These are phyloP conservation scores for Paramecium biaurelia DNA, from an alignment of 73 alveolate species.

Conservation along the genomic window DNA sequence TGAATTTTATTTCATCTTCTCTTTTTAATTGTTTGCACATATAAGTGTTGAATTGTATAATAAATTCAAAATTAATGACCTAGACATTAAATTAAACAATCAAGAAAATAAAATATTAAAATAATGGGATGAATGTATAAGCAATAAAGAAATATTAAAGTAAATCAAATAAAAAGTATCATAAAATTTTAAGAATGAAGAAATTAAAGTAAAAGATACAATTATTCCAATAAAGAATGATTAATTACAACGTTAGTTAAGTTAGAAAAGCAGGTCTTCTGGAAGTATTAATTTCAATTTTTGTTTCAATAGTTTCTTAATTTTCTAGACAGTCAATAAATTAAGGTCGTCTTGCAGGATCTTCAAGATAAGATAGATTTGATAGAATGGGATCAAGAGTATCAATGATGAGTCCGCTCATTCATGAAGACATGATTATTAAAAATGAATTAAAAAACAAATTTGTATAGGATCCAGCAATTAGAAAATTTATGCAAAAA, in stretches of 20 bases:
- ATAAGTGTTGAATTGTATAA: background rate
- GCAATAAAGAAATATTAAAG: slow-evolving; percentile 1
- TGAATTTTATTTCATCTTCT: background rate
- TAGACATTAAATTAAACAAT: background rate
- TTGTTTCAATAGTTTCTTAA: background rate
- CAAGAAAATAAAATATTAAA: background rate
- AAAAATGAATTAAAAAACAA: background rate
- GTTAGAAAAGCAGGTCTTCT: background rate
- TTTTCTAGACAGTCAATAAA: background rate
- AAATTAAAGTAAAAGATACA: background rate
- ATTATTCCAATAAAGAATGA: background rate
- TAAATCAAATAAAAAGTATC: background rate
- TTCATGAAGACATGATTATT: slow-evolving; percentile 3
- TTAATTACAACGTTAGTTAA: background rate
- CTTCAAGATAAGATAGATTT: background rate
- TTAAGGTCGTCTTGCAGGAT: background rate
- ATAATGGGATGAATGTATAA: slow-evolving; percentile 34
- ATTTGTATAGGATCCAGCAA: background rate
- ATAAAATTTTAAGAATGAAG: background rate
- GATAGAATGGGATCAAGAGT: background rate
- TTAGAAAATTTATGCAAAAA: background rate
- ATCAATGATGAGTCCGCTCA: slow-evolving; percentile 29
- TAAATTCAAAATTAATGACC: background rate
- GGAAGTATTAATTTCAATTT: background rate
- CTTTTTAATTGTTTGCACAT: background rate